Percentiles rank a stretch among this genome's conserved stretches.
Evolutionary conservation across 257 asterid species (phyloP).

Genomic region (Ballota nigra): DNA sequence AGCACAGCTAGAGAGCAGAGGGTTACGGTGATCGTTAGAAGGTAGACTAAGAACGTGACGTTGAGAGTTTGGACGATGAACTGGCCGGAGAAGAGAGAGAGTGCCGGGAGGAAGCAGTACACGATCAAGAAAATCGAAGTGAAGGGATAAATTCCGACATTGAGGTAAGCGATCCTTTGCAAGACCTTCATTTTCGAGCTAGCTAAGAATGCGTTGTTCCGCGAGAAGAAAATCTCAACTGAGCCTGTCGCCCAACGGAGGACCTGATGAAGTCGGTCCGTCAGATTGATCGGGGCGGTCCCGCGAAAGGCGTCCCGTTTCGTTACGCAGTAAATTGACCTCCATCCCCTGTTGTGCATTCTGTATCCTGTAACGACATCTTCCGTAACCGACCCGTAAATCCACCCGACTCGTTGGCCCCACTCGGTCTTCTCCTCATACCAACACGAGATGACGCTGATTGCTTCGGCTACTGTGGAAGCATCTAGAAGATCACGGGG

Average conservation of each 20-base stretch:
- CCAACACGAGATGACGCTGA: constrained; percentile 74
- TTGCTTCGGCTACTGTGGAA: constrained; percentile 69
- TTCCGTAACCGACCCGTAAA: constrained; percentile 71
- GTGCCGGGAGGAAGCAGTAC: constrained; percentile 69
- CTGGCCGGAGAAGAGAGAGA: constrained; percentile 69
- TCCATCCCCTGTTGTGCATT: constrained; percentile 81
- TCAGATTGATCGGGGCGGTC: constrained; percentile 72
- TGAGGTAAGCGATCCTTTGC: constrained; percentile 67
- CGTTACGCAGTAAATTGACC: constrained; percentile 63
- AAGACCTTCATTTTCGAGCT: constrained; percentile 57
- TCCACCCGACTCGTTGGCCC: constrained; percentile 82
- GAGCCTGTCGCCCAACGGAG: constrained; percentile 89
- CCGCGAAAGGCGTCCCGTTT: constrained; percentile 78
- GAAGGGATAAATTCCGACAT: constrained; percentile 66
- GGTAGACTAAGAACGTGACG: constrained; percentile 60
- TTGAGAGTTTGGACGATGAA: constrained; percentile 66
- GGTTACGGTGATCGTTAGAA: constrained; percentile 52
- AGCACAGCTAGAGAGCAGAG: constrained; percentile 61
- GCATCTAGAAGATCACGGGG: constrained; percentile 69
- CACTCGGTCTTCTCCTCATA: constrained; percentile 73
- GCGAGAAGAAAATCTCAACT: constrained; percentile 67
- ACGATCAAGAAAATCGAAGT: constrained; percentile 62
- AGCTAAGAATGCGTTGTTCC: constrained; percentile 64
- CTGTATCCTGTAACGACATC: constrained; percentile 74
- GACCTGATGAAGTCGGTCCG: constrained; percentile 75